Conservation (phyloP, 2,329 filamentous ascomycete genomes). For the Neonectria hederae region DNA sequence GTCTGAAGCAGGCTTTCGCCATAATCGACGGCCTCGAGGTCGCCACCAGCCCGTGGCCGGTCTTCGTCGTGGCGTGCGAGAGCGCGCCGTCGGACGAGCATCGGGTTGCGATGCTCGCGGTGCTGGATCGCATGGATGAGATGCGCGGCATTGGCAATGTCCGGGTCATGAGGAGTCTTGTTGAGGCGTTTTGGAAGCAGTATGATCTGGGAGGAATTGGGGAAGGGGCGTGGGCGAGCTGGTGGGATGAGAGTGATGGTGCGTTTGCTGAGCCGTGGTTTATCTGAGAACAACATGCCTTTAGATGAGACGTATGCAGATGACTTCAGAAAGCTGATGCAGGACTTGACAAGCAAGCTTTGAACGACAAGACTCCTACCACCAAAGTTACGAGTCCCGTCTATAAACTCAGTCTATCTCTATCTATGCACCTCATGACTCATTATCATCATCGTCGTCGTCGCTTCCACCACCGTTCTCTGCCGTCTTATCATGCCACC, state of each 20-base stretch:
- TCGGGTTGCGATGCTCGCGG: constrained; percentile 51
- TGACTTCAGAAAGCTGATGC: too few relatives aligned
- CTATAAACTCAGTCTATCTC: neutral
- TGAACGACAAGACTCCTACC: neutral
- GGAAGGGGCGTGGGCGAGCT: constrained; percentile 1
- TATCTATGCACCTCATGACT: neutral
- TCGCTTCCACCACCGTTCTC: neutral
- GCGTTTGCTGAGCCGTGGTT: constrained; percentile 33
- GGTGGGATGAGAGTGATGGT: constrained; percentile 25
- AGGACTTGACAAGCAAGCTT: neutral
- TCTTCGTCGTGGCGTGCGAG: constrained; percentile 59
- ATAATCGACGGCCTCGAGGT: constrained; percentile 50
- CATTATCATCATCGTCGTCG: neutral
- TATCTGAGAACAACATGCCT: constrained; percentile 12
- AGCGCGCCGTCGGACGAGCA: constrained; percentile 51
- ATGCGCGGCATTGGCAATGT: constrained; percentile 57
- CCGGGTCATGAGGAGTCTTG: constrained; percentile 53
- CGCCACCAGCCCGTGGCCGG: constrained; percentile 59
- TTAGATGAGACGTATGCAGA: neutral
- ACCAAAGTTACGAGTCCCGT: neutral
- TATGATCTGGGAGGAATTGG: constrained; percentile 49
- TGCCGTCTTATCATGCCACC: constrained; percentile 6
- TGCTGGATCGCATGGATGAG: constrained; percentile 54
- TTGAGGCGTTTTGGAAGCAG: constrained; percentile 58
- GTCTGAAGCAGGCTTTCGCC: constrained; percentile 49